A percentile compares a stretch with the other conserved stretches of the same genome.
Conservation (phyloP, 1,284 basidiomycete genomes). For the Ceratorhiza oryzae-sativae region DNA sequence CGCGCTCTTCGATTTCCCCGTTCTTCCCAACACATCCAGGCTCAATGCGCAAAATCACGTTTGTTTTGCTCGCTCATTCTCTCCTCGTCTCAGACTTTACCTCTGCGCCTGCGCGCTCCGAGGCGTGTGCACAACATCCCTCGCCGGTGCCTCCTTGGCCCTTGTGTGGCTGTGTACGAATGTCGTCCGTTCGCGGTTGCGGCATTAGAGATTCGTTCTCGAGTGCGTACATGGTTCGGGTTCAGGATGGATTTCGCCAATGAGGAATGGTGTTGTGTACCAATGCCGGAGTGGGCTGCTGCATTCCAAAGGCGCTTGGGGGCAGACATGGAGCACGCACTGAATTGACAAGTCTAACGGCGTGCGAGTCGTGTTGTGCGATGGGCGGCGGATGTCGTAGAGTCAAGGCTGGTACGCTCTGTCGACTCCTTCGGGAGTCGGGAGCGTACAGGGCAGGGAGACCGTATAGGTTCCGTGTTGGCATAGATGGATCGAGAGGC, state of each 20-base stretch:
- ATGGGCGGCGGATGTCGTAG: background rate
- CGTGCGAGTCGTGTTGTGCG: slow-evolving; percentile 22
- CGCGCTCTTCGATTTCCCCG: background rate
- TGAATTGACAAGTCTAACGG: background rate
- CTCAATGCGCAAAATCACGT: slow-evolving; percentile 32
- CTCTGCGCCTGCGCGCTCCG: slow-evolving; percentile 26
- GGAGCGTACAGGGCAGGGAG: slow-evolving; percentile 23
- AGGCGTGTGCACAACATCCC: slow-evolving; percentile 18
- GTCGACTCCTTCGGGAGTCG: slow-evolving; percentile 26
- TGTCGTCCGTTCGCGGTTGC: slow-evolving; percentile 35
- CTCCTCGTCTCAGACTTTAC: slow-evolving; percentile 3
- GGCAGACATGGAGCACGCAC: slow-evolving; percentile 25
- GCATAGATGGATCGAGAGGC: slow-evolving; percentile 10
- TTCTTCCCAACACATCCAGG: background rate
- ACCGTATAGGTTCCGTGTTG: slow-evolving; percentile 26
- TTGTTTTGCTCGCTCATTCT: slow-evolving; percentile 5
- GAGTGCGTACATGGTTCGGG: slow-evolving; percentile 37
- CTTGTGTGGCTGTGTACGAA: slow-evolving; percentile 37
- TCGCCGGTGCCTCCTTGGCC: slow-evolving; percentile 3
- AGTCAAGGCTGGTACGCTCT: slow-evolving; percentile 15
- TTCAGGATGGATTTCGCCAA: background rate
- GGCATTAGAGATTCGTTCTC: slow-evolving; percentile 40
- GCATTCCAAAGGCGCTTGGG: slow-evolving; percentile 5
- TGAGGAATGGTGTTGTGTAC: slow-evolving; percentile 15
- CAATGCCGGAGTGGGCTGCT: slow-evolving; percentile 35